Evolutionary conservation across 805 yeast genomes (phyloP), one percentile per base, ranked within the genome.

Genomic region (Allodekkera sacchari): DNA sequence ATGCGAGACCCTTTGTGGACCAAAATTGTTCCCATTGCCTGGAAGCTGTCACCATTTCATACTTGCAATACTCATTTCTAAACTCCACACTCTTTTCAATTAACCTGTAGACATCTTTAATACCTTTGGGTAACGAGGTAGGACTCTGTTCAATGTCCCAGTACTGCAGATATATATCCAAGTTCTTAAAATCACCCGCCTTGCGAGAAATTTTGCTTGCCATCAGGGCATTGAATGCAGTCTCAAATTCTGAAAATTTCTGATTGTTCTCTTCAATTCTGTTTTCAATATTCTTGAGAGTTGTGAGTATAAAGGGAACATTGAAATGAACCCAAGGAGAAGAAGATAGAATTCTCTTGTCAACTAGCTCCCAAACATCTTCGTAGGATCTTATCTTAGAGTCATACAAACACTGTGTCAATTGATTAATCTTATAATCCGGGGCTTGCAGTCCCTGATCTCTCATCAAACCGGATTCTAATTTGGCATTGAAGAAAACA

Each of bases 301-400:
- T 51, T 21, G 10, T 35, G 28, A 49, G 31, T 6, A 39, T 40
- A 34, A 32, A 37, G 11, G 98, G 98, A 4, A 74, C 57, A 0
- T 77, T 74, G 46, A 83, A 82, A 13, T 68, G 63, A 0, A 88
- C 88, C 32, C 87, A 73, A 0, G 98, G 96, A 2, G 97, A 88
- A 1, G 84, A 70, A 3, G 95, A 83, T 18, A 89, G 57, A 4
- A 75, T 59, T 37, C 84, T 59, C n/a, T 60, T 59, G 12, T 63
- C 51, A 31, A 77, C 39, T n/a, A 45, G 33, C 4, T 35, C 26
- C 29, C 42, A 38, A 19, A 54, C 53, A 16, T 55, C 60, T 6
- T 52, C 48, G 28, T 55, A 61, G 6, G 49, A 41, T 30, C 36
- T 45, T 11, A 47, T 40, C 2, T 51, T 29, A 15, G 35, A 22